phyloP scores from a whole-genome alignment of 2,329 filamentous ascomycete species.

The Didymella pinodella region DNA sequence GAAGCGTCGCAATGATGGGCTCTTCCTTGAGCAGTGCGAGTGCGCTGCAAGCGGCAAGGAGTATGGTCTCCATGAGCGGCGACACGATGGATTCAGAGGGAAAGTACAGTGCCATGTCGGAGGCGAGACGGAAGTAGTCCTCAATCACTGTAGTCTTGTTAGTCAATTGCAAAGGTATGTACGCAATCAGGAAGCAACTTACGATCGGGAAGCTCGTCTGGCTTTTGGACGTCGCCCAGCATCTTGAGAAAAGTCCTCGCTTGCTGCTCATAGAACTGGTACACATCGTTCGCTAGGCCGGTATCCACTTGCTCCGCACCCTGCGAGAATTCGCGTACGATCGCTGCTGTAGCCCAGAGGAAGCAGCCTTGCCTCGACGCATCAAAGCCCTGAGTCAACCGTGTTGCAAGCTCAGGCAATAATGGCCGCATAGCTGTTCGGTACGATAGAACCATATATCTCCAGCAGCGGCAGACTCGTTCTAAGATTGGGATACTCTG shows the following conservation, averaged over 20 bases:
- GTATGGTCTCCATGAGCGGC: slow-evolving; percentile 78
- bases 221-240: slow-evolving; percentile 78
- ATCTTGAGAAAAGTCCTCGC: slow-evolving; percentile 88
- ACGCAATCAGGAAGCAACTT: slow-evolving; percentile 36
- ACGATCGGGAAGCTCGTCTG: slow-evolving; percentile 76
- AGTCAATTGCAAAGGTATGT: slow-evolving; percentile 15
- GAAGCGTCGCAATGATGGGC: slow-evolving; percentile 87
- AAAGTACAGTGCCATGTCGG: slow-evolving; percentile 93
- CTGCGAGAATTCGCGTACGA: slow-evolving; percentile 93
- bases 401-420: slow-evolving; percentile 84
- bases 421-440: slow-evolving; percentile 87
- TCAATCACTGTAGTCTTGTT: slow-evolving; percentile 72
- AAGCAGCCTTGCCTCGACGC: slow-evolving; percentile 92
- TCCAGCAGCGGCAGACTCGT: slow-evolving; percentile 92
- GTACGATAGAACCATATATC: slow-evolving; percentile 96
- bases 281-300: slow-evolving; percentile 85
- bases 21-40: slow-evolving; percentile 90
- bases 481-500: slow-evolving; percentile 89
- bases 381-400: slow-evolving; percentile 84
- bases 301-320: slow-evolving; percentile 84
- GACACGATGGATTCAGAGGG: slow-evolving; percentile 84
- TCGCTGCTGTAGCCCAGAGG: slow-evolving; percentile 96
- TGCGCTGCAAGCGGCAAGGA: slow-evolving; percentile 85
- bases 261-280: slow-evolving; percentile 93
- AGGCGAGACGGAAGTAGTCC: slow-evolving; percentile 92